Base-by-base conservation (phyloP, 208 protist genomes). In the Kentomonas sorsogonicus region DNA sequence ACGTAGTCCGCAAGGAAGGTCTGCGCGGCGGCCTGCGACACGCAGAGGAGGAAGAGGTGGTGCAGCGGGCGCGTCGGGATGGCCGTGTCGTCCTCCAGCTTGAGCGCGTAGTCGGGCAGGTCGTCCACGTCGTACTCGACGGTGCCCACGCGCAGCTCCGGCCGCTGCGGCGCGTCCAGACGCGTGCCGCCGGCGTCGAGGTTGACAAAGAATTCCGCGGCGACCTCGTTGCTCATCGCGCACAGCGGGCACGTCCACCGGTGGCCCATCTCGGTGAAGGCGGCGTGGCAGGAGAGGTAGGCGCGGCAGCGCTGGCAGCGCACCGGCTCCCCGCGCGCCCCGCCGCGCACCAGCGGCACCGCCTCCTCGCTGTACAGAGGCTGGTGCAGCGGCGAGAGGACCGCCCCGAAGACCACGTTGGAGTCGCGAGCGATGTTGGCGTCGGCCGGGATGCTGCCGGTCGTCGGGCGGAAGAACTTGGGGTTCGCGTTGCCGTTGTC, bases 271-370 rank as follows among this genome's bases (percentile, higher is more conserved):
- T 97, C 76, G 15, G 79, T 67, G 65, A 97, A 96, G 5, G 50
- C 52, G 7, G 86, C 75, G 63, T 93, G 83, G 34, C 82, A 89
- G 57, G 87, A 94, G 10, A 97, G 77, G 74, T 97, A 98, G 10
- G 77, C 85, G 51, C 93, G 85, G 70, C 95, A 98, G 50, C 93
- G 89, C 27, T 89, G 63, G 69, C 95, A 98, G n/a, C 95, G 89
- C 34, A 96, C 74, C 7, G 95, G 95, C 6, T 78, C 69, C 13
- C 74, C 58, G 30, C 60, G 75, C 6, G 80, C 69, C 13, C 74
- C 58, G 30, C 60, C 77, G 18, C 53, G 46, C 31, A 96, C 76
- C 46, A 93, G 58, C 0, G 85, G 82, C 10, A 91, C 77, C 57
- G 77, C 60, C 53, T 91, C 83, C 60, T 80, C 60, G 41, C 64